phyloP scores from a whole-genome alignment of 371 early-diverging fungal genomes.

The Caulochytrium protostelioides region DNA sequence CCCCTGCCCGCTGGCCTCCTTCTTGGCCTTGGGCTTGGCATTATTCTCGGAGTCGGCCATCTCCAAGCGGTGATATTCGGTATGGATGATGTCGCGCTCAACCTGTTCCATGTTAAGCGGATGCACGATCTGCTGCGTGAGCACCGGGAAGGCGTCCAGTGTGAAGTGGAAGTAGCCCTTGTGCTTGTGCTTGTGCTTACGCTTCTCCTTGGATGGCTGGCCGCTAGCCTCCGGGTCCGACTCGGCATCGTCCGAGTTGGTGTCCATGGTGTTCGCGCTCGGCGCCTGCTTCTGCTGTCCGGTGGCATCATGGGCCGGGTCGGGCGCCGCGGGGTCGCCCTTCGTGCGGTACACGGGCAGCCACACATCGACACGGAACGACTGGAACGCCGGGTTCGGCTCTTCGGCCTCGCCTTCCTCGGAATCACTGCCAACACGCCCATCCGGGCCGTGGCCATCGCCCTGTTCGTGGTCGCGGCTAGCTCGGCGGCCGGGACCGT shows the following conservation, averaged over 20 bases:
- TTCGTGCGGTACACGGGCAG: conserved; percentile 9
- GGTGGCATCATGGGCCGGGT: too few relatives aligned
- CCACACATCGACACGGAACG: conserved; percentile 1
- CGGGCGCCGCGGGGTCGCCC: not conserved
- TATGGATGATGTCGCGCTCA: too few relatives aligned
- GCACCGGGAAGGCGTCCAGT: conserved; percentile 12
- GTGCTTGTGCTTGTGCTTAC: conserved; percentile 9
- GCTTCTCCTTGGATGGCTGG: conserved; percentile 1
- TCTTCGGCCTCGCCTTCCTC: too few relatives aligned
- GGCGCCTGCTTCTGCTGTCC: too few relatives aligned
- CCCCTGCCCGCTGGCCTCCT: too few relatives aligned
- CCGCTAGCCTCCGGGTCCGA: not conserved
- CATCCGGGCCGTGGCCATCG: too few relatives aligned
- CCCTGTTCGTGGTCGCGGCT: not conserved
- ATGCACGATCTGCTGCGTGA: conserved; percentile 2
- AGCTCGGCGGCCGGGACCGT: not conserved
- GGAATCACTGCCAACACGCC: too few relatives aligned
- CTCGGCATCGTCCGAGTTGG: not conserved
- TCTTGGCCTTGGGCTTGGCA: too few relatives aligned
- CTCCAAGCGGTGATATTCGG: too few relatives aligned
- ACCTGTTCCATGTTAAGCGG: conserved; percentile 1
- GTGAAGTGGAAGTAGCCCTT: conserved; percentile 19
- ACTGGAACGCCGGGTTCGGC: too few relatives aligned
- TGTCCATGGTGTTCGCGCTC: not conserved
- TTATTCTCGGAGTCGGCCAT: too few relatives aligned